Evolutionary conservation across 1,139 yeast species (phyloP), one percentile per base, ranked within the genome.

Genomic region (Kurtzmaniella natalensis): DNA sequence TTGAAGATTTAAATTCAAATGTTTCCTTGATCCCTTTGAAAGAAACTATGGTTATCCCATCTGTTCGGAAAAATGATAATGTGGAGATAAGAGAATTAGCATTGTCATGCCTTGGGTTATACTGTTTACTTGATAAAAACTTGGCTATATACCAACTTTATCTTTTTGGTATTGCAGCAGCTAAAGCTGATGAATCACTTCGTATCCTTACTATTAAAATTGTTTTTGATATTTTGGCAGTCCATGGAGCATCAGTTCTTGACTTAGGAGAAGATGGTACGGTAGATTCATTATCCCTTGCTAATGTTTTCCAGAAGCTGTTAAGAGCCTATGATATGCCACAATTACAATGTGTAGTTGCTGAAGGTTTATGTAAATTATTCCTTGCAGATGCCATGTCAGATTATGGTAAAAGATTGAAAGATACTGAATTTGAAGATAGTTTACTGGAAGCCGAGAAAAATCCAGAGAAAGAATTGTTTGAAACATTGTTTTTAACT

Each of bases 351-450:
- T 80, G 92, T 1, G 67, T 78, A 1, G 85, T 92, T 5, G 96
- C 94, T 0, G 95, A 86, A 50, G 95, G 96, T 0, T 63, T 89
- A 18, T 85, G 92, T 50, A 89, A 92, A 57, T 62, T 92, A 34
- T 77, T 82, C 46, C 65, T 92, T 35, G 86, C 92, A 10, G 95
- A 85, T 44, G 73, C 85, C 18, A 71, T 88, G 40, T 71, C 66
- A 14, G 88, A 81, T 48, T 78, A 77, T 34, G 85, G 81, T 37
- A 48, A 43, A 7, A 28, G 31, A 3, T 21, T 28, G 13, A 51
- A 44, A 9, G 51, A 44, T 18, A 53, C 48, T 5, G 41, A 39
- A 8, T 56, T 51, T 11, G 61, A 47, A 22, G 43, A 43, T 30
- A 62, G 54, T 39, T 16, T 23, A 10, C 26, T 23, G 26, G 26